These are phyloP conservation scores for Yamagishiella unicocca DNA, from an alignment of 139 green algal species.

Conservation along the genomic window DNA sequence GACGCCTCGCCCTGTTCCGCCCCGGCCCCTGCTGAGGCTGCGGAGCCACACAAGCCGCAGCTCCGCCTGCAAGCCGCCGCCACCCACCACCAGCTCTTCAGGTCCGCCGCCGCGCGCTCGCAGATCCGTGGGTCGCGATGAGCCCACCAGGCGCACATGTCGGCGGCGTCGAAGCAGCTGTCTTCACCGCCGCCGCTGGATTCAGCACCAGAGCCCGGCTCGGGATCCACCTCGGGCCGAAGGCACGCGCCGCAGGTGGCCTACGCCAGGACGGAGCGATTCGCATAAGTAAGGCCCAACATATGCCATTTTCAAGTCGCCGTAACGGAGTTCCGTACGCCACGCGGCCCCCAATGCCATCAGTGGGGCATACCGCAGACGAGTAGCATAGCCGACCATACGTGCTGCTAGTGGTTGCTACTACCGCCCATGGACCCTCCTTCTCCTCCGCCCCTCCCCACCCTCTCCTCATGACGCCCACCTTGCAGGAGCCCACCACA, in stretches of 20 bases:
- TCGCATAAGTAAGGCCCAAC: background rate
- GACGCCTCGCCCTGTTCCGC: background rate
- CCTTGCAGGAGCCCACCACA: constrained; percentile 10
- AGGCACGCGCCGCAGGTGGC: background rate
- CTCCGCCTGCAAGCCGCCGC: constrained; percentile 19
- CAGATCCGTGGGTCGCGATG: background rate
- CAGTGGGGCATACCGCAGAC: too few species aligned
- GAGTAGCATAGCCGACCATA: too few species aligned
- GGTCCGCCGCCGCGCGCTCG: background rate
- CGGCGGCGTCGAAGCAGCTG: constrained; percentile 19
- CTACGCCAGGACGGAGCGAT: background rate
- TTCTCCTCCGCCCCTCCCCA: background rate
- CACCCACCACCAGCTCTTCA: constrained; percentile 37
- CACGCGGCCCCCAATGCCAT: too few species aligned
- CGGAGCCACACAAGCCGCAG: constrained; percentile 26
- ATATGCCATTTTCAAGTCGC: too few species aligned
- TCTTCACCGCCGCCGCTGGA: background rate
- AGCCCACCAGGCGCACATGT: constrained; percentile 34
- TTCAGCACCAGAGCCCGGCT: too few species aligned
- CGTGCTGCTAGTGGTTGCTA: too few species aligned
- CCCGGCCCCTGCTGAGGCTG: background rate
- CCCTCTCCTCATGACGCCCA: background rate
- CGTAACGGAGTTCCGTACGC: too few species aligned
- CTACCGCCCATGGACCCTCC: too few species aligned
- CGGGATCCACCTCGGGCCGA: background rate